Base-by-base conservation (phyloP, 2,329 filamentous ascomycete species). In the Neofusicoccum cordaticola region DNA sequence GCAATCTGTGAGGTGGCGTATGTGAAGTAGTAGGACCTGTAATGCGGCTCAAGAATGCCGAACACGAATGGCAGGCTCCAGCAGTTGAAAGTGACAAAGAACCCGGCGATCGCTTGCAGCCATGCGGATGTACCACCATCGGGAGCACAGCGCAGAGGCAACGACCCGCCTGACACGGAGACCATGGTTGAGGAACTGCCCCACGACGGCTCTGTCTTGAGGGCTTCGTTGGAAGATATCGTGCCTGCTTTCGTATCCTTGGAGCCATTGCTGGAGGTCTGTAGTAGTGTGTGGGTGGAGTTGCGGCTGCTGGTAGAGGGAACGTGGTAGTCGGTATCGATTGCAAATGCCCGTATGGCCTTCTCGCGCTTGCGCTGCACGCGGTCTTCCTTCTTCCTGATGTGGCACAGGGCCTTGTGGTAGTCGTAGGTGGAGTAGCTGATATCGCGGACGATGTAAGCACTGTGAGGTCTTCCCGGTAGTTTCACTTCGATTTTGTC, bases 41-140 rank as follows among this genome's bases (percentile, higher is more conserved):
- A 77, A 65, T 73, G 74, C 1, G 73, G 72, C 63, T 75, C 70
- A 61, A 77, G 75, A 1, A 75, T 67, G 4, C 74, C 74, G 50
- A 71, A 77, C 0, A 70, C 65, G 35, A 73, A 72, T 11, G 68
- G 67, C 9, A 77, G 66, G 27, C 75, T 74, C 72, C 71, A 74
- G 66, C 67, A 70, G 47, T 69, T 71, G 64, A 62, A 62, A n/a
- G 60, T 27, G 12, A 52, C 37, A 5, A 62, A 31, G 60, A 62
- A 62, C 13, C 17, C 48, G 6, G 60, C 47, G 3, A 34, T 12
- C 1, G 35, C 60, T 12, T 39, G 45, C 15, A 41, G 13, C 60
- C 60, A 62, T 2, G 60, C 60, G 11, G 12, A 27, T 27, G n/a
- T 4, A 17, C 60, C 60, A 9, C 60, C 35, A 34, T 62, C 47